Evolutionary conservation across 2,329 filamentous ascomycete species (phyloP).

Genomic region (Talaromyces albobiverticillius): DNA sequence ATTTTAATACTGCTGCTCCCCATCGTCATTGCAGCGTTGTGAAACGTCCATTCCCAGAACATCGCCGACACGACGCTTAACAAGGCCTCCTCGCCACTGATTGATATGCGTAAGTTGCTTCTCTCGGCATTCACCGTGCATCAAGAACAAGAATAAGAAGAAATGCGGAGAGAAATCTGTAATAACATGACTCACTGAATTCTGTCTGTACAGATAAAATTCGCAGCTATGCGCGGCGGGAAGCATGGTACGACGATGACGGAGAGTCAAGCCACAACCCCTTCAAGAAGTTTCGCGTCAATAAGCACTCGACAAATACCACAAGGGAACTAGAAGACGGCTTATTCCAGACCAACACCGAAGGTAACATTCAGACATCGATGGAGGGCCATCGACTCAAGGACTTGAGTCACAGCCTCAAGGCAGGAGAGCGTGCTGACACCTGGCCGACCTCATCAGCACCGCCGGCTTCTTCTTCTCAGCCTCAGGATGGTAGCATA

Average conservation of each 20-base stretch:
- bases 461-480: not conserved
- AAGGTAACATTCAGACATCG: constrained; percentile 23
- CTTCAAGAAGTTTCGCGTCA: constrained; percentile 38
- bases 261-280: constrained; percentile 39
- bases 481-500: not conserved
- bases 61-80: not conserved
- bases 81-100: not conserved
- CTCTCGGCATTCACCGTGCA: not conserved
- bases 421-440: constrained; percentile 18
- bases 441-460: constrained; percentile 14
- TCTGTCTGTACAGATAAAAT: constrained; percentile 34
- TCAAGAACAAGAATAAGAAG: not conserved
- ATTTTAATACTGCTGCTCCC: too few relatives aligned
- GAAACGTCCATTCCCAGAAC: not conserved
- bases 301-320: constrained; percentile 20
- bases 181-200: not conserved
- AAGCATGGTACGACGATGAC: constrained; percentile 42
- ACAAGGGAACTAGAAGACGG: constrained; percentile 31
- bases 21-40: too few relatives aligned
- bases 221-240: constrained; percentile 24
- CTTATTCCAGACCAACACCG: constrained; percentile 19
- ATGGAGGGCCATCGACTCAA: constrained; percentile 23
- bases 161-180: not conserved
- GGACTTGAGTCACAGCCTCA: constrained; percentile 25
- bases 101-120: not conserved